A percentile compares a stretch with the other conserved stretches of the same genome.
phyloP scores from a whole-genome alignment of 306 rosid species.

The Rosa lucieae region DNA sequence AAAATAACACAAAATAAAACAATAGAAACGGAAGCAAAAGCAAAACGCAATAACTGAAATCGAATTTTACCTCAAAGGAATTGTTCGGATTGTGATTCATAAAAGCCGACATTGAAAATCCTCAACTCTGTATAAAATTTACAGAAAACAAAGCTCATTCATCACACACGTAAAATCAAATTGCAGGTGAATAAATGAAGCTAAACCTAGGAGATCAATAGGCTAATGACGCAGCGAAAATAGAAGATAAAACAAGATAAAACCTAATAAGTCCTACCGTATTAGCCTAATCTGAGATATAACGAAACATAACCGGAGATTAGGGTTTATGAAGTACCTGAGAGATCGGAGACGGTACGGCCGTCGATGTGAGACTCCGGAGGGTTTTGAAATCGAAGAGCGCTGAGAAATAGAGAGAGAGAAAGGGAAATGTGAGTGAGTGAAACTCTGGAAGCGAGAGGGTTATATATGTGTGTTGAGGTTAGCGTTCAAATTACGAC shows the following conservation, averaged over 20 bases:
- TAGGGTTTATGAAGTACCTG: neutral
- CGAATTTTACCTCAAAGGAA: constrained; percentile 10
- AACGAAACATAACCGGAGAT: neutral
- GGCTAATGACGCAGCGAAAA: neutral
- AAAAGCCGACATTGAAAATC: constrained; percentile 13
- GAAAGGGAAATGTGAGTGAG: neutral
- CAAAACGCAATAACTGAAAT: neutral
- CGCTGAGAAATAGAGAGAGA: neutral
- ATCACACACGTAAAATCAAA: neutral
- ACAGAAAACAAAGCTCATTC: neutral
- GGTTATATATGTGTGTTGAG: neutral
- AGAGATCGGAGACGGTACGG: neutral
- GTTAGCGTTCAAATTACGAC: neutral
- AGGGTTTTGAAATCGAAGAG: neutral
- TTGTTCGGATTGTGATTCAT: constrained; percentile 4
- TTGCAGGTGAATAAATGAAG: neutral
- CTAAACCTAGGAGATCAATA: neutral
- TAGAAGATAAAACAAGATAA: neutral
- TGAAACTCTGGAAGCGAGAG: neutral
- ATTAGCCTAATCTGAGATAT: neutral
- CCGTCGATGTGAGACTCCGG: neutral
- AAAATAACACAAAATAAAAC: neutral
- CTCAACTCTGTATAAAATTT: neutral
- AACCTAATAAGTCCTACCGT: neutral
- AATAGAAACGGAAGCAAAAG: neutral